Evolutionary conservation across 176 grass and related monocot genomes (phyloP), one percentile per base, ranked within the genome.

Genomic region (Eragrostis curvula): DNA sequence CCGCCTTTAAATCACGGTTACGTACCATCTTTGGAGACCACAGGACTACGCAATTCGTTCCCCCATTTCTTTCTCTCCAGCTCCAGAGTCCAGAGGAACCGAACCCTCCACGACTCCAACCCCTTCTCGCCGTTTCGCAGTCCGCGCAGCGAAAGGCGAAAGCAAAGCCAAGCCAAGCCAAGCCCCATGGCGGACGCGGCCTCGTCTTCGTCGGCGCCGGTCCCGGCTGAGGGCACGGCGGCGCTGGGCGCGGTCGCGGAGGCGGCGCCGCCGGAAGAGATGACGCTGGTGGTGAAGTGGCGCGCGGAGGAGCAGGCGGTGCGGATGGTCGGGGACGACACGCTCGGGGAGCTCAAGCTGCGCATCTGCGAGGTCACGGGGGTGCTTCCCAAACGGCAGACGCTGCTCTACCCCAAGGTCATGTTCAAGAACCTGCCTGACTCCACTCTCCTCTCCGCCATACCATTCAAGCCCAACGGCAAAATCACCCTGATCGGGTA

Each of bases 401-500:
- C 89, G 77, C 87, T 99, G 20, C 80, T 96, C 14, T 99, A 99
- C 78, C 96, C 96, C 18, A 99, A 92, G 85, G 47, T 96, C 77
- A 86, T 90, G 21, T 62, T 94, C 71, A 99, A 96, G 65, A 71
- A 79, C 79, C 55, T 70, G 12, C 83, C 93, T 15, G 93, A 99
- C 74, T 88, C 96, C 30, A 48, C 82, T 40, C 81, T 99, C 73
- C 83, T 99, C 77, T 99, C 93, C 40, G 84, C 88, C 59, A 83
- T 99, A 70, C 87, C 88, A 17, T 87, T 99, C 72, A 99, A 99
- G 63, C 56, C 89, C 65, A 88, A 82, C n/a, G 73, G 84, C 52
- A 96, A 96, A 78, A 85, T 99, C 87, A 90, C 77, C 68, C 96
- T 99, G 96, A 87, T 99, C 68, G 96, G 96, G 96, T 99, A 62